phyloP scores from a whole-genome alignment of 140 eudicot species.

The Bidens hawaiensis region DNA sequence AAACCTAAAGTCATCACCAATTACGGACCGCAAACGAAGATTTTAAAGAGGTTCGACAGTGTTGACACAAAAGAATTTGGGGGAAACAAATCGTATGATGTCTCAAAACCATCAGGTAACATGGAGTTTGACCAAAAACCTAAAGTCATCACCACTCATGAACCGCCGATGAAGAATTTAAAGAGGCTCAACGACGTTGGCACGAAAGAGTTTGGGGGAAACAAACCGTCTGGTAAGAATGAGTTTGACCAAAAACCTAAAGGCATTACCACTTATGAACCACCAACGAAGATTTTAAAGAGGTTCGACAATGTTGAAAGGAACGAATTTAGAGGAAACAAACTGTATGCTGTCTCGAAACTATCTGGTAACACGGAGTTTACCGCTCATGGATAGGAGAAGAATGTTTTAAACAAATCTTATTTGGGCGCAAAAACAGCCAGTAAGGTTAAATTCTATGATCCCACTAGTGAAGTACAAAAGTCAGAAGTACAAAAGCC shows the following conservation, averaged over 20 bases:
- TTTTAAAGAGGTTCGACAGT: background rate
- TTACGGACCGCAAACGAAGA: background rate
- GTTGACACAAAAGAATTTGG: background rate
- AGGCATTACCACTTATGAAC: background rate
- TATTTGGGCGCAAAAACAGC: background rate
- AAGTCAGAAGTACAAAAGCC: background rate
- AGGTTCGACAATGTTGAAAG: background rate
- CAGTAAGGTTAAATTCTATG: slow-evolving; percentile 1
- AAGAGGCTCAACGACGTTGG: background rate
- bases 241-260: too few relatives aligned
- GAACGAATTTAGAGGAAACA: background rate
- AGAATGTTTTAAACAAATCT: too few relatives aligned
- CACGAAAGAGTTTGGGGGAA: too few relatives aligned
- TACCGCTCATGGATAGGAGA: background rate
- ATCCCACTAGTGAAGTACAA: background rate
- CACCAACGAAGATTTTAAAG: background rate
- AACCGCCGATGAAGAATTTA: background rate
- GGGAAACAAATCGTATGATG: background rate
- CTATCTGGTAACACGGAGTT: background rate
- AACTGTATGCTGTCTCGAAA: too few relatives aligned
- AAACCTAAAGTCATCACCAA: too few relatives aligned
- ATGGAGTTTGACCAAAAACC: background rate
- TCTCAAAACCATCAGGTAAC: background rate
- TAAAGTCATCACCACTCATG: background rate
- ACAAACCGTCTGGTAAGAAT: too few relatives aligned